Conservation (phyloP, 2,329 filamentous ascomycete species). For the Stagonosporopsis vannaccii region DNA sequence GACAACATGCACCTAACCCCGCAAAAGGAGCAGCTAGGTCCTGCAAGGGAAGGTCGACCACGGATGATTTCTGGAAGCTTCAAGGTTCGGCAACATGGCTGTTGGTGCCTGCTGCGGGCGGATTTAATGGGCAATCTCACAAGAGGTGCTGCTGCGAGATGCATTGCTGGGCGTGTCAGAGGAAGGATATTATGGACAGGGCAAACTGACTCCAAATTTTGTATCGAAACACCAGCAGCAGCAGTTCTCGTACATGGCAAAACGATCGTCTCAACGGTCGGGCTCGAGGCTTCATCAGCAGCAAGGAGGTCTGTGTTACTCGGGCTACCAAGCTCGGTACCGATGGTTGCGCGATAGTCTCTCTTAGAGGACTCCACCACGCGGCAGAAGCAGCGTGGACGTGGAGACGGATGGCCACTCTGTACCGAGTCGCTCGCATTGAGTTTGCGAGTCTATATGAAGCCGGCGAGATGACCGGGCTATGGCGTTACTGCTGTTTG, state of each 20-base stretch:
- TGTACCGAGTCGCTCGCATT: conserved; percentile 15
- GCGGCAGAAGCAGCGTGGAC: conserved; percentile 29
- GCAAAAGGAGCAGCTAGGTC: conserved; percentile 35
- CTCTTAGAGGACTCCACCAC: conserved; percentile 39
- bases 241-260: conserved; percentile 20
- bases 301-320: conserved; percentile 36
- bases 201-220: conserved; percentile 7
- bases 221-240: conserved; percentile 21
- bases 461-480: conserved; percentile 1
- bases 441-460: conserved; percentile 17
- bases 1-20: conserved; percentile 38
- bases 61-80: conserved; percentile 32
- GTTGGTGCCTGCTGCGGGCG: conserved; percentile 21
- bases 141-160: conserved; percentile 19
- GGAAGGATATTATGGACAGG: conserved; percentile 12
- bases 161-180: conserved; percentile 16
- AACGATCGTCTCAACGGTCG: conserved; percentile 24
- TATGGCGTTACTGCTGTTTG: conserved; percentile 19
- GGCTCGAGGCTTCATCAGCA: conserved; percentile 32
- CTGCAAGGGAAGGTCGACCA: conserved; percentile 39
- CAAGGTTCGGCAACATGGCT: conserved; percentile 14
- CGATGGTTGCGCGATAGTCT: conserved; percentile 33
- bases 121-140: conserved; percentile 30
- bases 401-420: conserved; percentile 19
- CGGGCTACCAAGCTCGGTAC: conserved; percentile 38